Conservation (phyloP, 805 yeast species). For the Clavispora asparagi region DNA sequence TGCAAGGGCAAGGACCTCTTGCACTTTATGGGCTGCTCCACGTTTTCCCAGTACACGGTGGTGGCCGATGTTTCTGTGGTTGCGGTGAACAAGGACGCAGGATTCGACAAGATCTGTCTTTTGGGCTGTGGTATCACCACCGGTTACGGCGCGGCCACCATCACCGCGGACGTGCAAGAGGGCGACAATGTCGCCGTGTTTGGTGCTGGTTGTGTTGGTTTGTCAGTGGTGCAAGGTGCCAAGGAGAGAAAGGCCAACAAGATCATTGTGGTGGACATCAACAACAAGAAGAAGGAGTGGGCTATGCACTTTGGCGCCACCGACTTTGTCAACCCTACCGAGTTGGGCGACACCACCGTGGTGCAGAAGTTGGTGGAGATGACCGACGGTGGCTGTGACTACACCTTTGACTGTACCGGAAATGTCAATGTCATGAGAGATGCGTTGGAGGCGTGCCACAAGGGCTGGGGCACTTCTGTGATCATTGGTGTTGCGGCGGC, state of each 20-base stretch:
- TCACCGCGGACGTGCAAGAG: conserved; percentile 83
- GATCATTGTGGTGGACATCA: conserved; percentile 83
- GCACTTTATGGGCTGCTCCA: conserved; percentile 98
- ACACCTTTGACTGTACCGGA: conserved; percentile 97
- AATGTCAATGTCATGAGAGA: conserved; percentile 91
- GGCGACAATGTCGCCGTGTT: conserved; percentile 95
- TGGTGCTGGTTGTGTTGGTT: conserved; percentile 97
- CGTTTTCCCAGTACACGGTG: conserved; percentile 95
- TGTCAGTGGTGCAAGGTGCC: conserved; percentile 96
- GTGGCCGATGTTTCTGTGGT: conserved; percentile 97
- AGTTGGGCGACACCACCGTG: conserved; percentile 63
- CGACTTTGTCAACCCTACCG: conserved; percentile 83
- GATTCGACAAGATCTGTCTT: conserved; percentile 81
- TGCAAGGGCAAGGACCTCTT: conserved; percentile 78
- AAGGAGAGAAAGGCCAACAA: conserved; percentile 71
- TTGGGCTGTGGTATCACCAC: conserved; percentile 99
- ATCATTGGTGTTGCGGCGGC: conserved; percentile 99
- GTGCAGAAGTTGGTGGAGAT: conserved; percentile 79
- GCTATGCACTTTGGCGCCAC: conserved; percentile 91
- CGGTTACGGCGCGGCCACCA: conserved; percentile 95
- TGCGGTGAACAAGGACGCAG: conserved; percentile 80
- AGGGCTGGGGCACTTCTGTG: conserved; percentile 97
- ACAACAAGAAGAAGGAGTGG: conserved; percentile 80
- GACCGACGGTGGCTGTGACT: conserved; percentile 97
- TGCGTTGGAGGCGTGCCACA: conserved; percentile 96